phyloP scores from a whole-genome alignment of 176 grass and related monocot genomes.

The Carex parvula region DNA sequence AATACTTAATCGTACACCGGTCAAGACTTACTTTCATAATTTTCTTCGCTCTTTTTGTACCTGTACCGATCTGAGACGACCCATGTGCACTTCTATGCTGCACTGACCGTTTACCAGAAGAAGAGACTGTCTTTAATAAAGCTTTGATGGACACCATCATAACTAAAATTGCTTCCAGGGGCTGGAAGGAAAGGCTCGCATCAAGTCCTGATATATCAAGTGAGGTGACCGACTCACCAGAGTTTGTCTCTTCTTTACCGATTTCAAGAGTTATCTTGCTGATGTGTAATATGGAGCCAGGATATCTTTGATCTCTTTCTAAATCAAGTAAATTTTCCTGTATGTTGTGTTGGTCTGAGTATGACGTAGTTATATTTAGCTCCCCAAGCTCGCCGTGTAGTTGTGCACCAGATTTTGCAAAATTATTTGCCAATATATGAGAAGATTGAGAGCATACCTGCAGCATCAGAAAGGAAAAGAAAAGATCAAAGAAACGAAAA shows the following conservation, averaged over 20 bases:
- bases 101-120: constrained; percentile 52
- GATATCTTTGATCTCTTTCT: constrained; percentile 32
- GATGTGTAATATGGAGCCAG: constrained; percentile 54
- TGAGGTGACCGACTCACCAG: constrained; percentile 50
- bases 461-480: constrained; percentile 38
- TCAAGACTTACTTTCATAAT: constrained; percentile 68
- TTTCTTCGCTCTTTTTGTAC: constrained; percentile 30
- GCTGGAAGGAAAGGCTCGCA: constrained; percentile 53
- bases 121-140: constrained; percentile 54
- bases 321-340: constrained; percentile 37
- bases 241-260: constrained; percentile 43
- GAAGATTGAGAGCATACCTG: constrained; percentile 69
- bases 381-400: constrained; percentile 54
- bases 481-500: background rate
- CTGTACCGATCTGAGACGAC: constrained; percentile 49
- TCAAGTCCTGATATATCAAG: constrained; percentile 63
- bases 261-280: constrained; percentile 51
- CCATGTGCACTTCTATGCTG: constrained; percentile 39
- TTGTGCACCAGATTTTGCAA: constrained; percentile 50
- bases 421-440: constrained; percentile 66
- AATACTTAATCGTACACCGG: constrained; percentile 57
- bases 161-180: constrained; percentile 69
- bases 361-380: constrained; percentile 47
- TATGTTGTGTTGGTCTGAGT: constrained; percentile 41
- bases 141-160: constrained; percentile 62